These are phyloP conservation scores for Hymenochaete sp. DNA, from an alignment of 1,284 basidiomycete genomes.

Conservation along the genomic window DNA sequence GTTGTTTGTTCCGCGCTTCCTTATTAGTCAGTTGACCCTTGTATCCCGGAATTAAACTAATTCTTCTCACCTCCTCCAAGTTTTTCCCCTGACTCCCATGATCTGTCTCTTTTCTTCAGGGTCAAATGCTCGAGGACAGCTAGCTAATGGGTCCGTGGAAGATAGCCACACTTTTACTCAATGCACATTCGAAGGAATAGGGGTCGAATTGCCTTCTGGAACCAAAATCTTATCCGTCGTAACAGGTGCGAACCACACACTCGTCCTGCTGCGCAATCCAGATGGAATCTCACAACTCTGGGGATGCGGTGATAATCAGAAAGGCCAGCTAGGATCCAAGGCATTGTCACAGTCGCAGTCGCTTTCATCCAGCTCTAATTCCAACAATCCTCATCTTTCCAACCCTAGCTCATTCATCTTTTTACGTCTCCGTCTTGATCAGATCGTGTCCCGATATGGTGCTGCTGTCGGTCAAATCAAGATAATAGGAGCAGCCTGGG, in stretches of 20 bases:
- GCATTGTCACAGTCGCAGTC: slow-evolving; percentile 18
- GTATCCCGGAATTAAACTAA: too few relatives aligned
- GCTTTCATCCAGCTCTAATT: slow-evolving; percentile 23
- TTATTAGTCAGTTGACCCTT: too few relatives aligned
- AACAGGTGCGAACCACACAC: slow-evolving; percentile 61
- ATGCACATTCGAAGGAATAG: slow-evolving; percentile 34
- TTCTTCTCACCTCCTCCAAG: too few relatives aligned
- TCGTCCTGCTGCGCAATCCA: slow-evolving; percentile 35
- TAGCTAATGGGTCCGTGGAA: slow-evolving; percentile 47
- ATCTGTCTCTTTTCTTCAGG: slow-evolving; percentile 44
- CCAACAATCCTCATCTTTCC: too few relatives aligned
- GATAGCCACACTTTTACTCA: slow-evolving; percentile 50
- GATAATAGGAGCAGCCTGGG: slow-evolving; percentile 65
- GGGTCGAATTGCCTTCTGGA: slow-evolving; percentile 22
- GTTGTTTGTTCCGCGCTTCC: slow-evolving; percentile 6
- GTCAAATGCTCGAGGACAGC: slow-evolving; percentile 73
- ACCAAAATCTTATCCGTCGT: slow-evolving; percentile 34
- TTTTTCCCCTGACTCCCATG: not conserved
- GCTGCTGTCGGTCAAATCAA: slow-evolving; percentile 30
- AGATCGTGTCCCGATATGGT: slow-evolving; percentile 26
- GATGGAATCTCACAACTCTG: slow-evolving; percentile 38
- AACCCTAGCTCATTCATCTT: too few relatives aligned
- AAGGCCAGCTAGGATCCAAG: slow-evolving; percentile 51
- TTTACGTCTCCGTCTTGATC: slow-evolving; percentile 34
- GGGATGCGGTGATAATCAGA: slow-evolving; percentile 57